Evolutionary conservation across 495 filamentous ascomycete species (phyloP).

Genomic region (Tuber brumale): DNA sequence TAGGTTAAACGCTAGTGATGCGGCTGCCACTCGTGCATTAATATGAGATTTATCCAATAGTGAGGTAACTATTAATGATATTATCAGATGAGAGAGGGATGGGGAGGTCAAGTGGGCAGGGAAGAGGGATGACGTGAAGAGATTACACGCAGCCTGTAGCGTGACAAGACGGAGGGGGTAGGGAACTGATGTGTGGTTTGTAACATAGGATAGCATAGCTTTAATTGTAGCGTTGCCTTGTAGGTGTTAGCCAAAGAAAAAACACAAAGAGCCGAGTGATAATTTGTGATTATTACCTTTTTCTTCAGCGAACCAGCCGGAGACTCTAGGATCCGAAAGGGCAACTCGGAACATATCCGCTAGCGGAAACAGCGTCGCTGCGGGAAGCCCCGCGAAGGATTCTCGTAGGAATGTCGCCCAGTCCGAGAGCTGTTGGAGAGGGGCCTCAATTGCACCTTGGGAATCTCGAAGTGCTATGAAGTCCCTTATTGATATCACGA

Average conservation of each 20-base stretch:
- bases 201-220: slow-evolving; percentile 57
- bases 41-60: slow-evolving; percentile 52
- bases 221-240: slow-evolving; percentile 55
- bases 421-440: slow-evolving; percentile 55
- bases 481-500: slow-evolving; percentile 53
- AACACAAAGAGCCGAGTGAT: slow-evolving; percentile 19
- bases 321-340: slow-evolving; percentile 75
- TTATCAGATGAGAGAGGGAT: slow-evolving; percentile 42
- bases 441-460: slow-evolving; percentile 52
- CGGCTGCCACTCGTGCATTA: slow-evolving; percentile 63
- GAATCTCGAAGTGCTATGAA: slow-evolving; percentile 57
- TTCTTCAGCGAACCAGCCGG: slow-evolving; percentile 79
- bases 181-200: slow-evolving; percentile 50
- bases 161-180: slow-evolving; percentile 80
- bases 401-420: slow-evolving; percentile 52
- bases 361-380: slow-evolving; percentile 63
- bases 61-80: slow-evolving; percentile 48
- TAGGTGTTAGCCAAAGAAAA: neutral
- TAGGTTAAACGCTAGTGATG: slow-evolving; percentile 78
- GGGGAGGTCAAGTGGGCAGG: slow-evolving; percentile 44
- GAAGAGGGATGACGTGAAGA: slow-evolving; percentile 59
- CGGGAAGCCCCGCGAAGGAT: slow-evolving; percentile 50
- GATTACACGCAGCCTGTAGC: slow-evolving; percentile 56
- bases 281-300: slow-evolving; percentile 30
- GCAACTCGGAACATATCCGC: slow-evolving; percentile 74